phyloP scores from a whole-genome alignment of 192 early-diverging fungal species.

The Coemansia sp. region DNA sequence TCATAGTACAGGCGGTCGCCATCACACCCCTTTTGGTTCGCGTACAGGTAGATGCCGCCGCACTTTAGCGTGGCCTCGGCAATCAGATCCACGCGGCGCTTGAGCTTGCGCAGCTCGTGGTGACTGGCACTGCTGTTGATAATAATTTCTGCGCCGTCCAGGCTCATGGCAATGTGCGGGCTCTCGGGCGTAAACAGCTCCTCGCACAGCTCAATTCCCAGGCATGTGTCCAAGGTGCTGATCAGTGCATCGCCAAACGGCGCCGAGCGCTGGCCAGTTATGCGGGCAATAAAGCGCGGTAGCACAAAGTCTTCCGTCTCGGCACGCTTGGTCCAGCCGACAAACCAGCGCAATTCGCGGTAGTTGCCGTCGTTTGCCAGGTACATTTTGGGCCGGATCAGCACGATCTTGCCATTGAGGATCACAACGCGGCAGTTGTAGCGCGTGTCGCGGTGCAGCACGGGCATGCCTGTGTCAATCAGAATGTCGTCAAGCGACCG shows the following conservation, averaged over 20 bases:
- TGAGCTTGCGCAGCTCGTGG: constrained; percentile 93
- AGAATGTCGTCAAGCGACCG: constrained; percentile 72
- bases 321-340: constrained; percentile 68
- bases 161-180: constrained; percentile 87
- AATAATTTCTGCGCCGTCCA: constrained; percentile 97
- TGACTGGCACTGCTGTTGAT: constrained; percentile 94
- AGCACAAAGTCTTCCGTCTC: constrained; percentile 73
- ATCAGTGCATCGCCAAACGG: constrained; percentile 92
- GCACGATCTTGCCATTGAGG: constrained; percentile 71
- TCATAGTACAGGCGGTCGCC: constrained; percentile 98
- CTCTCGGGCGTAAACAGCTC: constrained; percentile 95
- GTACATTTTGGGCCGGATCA: constrained; percentile 96
- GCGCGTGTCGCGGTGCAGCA: constrained; percentile 82
- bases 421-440: constrained; percentile 98
- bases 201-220: constrained; percentile 95
- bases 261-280: constrained; percentile 74
- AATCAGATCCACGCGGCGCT: constrained; percentile 82
- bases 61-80: constrained; percentile 84
- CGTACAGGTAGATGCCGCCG: constrained; percentile 93
- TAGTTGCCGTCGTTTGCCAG: constrained; percentile 99
- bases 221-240: constrained; percentile 73
- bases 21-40: constrained; percentile 97
- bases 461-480: constrained; percentile 94
- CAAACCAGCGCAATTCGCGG: constrained; percentile 93
- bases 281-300: constrained; percentile 72